These are phyloP conservation scores for Ceratopteris richardii DNA, from an alignment of 75 land plant genomes.

Conservation along the genomic window DNA sequence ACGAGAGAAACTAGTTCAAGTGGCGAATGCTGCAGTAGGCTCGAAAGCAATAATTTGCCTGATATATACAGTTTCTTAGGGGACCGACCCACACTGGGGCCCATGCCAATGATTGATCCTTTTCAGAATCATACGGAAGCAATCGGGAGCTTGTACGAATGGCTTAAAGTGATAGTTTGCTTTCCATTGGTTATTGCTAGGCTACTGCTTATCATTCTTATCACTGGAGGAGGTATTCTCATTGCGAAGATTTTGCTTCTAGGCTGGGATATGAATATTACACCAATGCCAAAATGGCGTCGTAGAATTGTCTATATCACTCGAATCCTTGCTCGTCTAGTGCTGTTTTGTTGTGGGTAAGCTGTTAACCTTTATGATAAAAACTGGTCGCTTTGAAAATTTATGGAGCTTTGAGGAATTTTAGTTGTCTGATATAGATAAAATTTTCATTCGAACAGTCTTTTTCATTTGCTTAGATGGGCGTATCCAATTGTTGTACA, in stretches of 20 bases:
- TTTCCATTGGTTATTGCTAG: slow-evolving; percentile 55
- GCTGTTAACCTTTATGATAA: too few relatives aligned
- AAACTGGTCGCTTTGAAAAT: too few relatives aligned
- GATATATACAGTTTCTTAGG: background rate
- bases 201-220: slow-evolving; percentile 45
- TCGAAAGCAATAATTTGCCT: background rate
- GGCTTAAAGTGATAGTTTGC: slow-evolving; percentile 50
- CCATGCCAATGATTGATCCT: slow-evolving; percentile 46
- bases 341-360: slow-evolving; percentile 90
- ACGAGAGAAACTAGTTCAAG: background rate
- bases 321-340: slow-evolving; percentile 45
- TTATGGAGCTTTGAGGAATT: too few relatives aligned
- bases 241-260: slow-evolving; percentile 46
- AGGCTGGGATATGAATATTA: slow-evolving; percentile 65
- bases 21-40: background rate
- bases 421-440: too few relatives aligned
- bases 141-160: slow-evolving; percentile 64
- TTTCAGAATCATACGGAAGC: slow-evolving; percentile 60
- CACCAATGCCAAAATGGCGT: slow-evolving; percentile 78
- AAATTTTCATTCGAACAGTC: too few relatives aligned
- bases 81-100: background rate
- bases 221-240: slow-evolving; percentile 42
- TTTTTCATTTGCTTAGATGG: too few relatives aligned
- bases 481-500: too few relatives aligned
- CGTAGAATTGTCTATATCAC: slow-evolving; percentile 60